phyloP scores from a whole-genome alignment of 106 monocot species.

The Cymbidium sinense region DNA sequence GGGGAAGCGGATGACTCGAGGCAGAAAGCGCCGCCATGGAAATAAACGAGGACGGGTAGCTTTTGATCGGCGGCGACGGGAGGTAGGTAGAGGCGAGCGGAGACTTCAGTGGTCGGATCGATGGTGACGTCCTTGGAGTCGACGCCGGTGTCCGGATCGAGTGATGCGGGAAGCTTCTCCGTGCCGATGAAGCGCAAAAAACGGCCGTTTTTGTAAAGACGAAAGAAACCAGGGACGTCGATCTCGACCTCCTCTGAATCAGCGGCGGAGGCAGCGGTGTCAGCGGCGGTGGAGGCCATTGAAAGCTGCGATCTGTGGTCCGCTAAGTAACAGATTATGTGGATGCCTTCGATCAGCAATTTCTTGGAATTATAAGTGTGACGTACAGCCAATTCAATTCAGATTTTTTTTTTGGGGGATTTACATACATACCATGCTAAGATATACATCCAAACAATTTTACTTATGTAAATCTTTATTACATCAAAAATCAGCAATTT shows the following conservation, averaged over 20 bases:
- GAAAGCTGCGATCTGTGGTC: neutral
- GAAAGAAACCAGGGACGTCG: conserved; percentile 19
- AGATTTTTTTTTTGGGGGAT: no score
- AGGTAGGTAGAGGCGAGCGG: conserved; percentile 47
- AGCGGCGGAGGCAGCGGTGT: neutral
- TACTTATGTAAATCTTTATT: no score
- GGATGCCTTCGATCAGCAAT: no score
- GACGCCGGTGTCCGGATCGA: conserved; percentile 30
- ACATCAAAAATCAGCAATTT: no score
- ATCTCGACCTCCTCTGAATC: conserved; percentile 9
- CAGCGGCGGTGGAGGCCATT: neutral
- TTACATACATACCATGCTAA: no score
- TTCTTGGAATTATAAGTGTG: no score
- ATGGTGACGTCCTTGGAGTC: conserved; percentile 38
- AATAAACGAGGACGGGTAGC: conserved; percentile 13
- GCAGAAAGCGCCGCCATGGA: conserved; percentile 16
- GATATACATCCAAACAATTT: no score
- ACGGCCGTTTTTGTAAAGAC: conserved; percentile 34
- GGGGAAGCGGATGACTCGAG: conserved; percentile 9
- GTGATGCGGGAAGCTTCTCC: conserved; percentile 16
- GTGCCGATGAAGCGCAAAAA: conserved; percentile 12
- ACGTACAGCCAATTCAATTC: no score
- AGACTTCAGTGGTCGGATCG: conserved; percentile 24
- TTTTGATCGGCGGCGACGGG: neutral
- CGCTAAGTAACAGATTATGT: no score